These are phyloP conservation scores for Schizonepeta tenuifolia DNA, from an alignment of 257 asterid species.

Conservation along the genomic window DNA sequence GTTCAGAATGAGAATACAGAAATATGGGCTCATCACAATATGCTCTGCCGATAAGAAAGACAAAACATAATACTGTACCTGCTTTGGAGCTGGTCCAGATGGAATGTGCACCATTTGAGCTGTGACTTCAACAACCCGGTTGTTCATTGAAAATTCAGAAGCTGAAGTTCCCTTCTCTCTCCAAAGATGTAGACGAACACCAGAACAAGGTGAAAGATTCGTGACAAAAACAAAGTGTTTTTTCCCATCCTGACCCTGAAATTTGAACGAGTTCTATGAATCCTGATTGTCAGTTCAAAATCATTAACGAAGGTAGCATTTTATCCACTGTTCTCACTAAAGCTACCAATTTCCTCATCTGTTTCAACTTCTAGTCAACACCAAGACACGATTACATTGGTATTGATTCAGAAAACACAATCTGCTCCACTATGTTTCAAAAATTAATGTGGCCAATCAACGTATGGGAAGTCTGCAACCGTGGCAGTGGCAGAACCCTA, in stretches of 20 bases:
- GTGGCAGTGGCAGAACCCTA: neutral
- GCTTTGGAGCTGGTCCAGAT: slow-evolving; percentile 97
- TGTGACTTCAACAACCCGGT: slow-evolving; percentile 73
- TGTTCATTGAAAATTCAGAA: slow-evolving; percentile 48
- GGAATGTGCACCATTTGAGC: slow-evolving; percentile 94
- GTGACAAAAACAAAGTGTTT: slow-evolving; percentile 89
- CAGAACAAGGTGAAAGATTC: slow-evolving; percentile 94
- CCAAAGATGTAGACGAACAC: slow-evolving; percentile 96
- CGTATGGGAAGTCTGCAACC: slow-evolving; percentile 18
- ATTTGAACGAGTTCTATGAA: slow-evolving; percentile 37
- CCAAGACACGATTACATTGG: neutral
- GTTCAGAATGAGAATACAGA: slow-evolving; percentile 27
- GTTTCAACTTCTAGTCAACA: neutral
- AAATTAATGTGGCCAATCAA: neutral
- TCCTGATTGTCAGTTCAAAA: slow-evolving; percentile 23
- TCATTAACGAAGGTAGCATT: neutral
- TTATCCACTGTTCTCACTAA: slow-evolving; percentile 19
- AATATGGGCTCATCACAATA: slow-evolving; percentile 14
- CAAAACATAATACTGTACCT: slow-evolving; percentile 66
- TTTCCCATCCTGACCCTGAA: slow-evolving; percentile 73
- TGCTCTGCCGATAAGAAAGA: slow-evolving; percentile 23
- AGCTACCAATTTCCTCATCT: slow-evolving; percentile 24
- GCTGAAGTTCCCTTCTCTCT: slow-evolving; percentile 62
- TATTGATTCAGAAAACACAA: neutral
- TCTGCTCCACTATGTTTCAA: neutral